Base-by-base conservation (phyloP, 495 filamentous ascomycete species). In the Filosporella fistucella region DNA sequence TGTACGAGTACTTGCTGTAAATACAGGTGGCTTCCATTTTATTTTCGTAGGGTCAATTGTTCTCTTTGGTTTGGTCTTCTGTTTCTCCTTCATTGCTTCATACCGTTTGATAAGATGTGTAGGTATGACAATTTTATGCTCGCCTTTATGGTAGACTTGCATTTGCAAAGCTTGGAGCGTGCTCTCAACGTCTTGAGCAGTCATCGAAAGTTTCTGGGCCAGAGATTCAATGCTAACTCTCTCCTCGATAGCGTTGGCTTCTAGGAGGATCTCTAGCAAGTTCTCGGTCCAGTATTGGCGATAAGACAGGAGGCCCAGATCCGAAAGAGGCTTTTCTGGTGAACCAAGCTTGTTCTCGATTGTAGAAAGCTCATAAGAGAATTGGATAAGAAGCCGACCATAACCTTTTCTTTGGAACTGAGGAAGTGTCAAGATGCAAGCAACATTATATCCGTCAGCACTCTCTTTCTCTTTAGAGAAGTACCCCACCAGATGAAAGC, bases 401-500 rank as follows among this genome's bases (percentile, higher is more conserved):
- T 89, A 97, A 0, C 93, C 93, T 47, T 91, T 91, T 13, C 93
- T 80, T 60, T 98, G 93, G 56, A 91, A 96, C 58, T 97, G 94
- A 0, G 93, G 93, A 0, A 98, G 74, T 0, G 94, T 97, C 50
- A 97, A 70, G 65, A 98, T 98, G 75, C 93, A 98, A 13, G 93
- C 94, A 16, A 98, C 81, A 66, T 98, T 98, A 71, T 97, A 98
- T 17, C 86, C 88, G 42, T 97, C 93, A 1, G 89, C 89, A 25
- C 83, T 88, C 62, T 97, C 94, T 52, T 98, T 98, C 68, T 98
- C 93, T 63, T 98, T 98, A 55, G 86, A 91, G 65, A 98, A 98
- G 62, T 95, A 98, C 45, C 93, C 93, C 41, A 97, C 87, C 0
- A 98, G 74, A 60, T 97, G 93, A 61, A 84, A 91, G 9, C 93